phyloP scores from a whole-genome alignment of 345 rosid species.

The Abelmoschus esculentus region DNA sequence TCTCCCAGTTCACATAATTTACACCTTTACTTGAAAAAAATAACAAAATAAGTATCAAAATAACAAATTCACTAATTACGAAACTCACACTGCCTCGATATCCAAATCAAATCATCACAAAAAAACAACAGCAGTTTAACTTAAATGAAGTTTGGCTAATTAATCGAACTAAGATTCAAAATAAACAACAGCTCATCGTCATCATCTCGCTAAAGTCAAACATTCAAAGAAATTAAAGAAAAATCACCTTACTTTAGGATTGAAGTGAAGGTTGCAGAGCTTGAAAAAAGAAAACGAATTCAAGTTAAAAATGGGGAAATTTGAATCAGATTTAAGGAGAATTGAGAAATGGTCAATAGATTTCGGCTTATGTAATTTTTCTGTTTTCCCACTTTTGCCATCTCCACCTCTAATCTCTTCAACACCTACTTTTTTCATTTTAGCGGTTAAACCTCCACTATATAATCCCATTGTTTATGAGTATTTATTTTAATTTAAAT shows the following conservation, averaged over 20 bases:
- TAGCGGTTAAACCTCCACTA: not conserved
- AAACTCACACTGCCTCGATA: not conserved
- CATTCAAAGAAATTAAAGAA: not conserved
- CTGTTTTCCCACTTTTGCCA: not conserved
- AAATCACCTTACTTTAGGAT: not conserved
- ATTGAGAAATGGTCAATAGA: not conserved
- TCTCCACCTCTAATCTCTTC: not conserved
- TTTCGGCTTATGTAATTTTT: not conserved
- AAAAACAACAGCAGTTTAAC: not conserved
- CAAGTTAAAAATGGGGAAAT: not conserved
- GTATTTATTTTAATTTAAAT: no score
- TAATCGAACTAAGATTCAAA: not conserved
- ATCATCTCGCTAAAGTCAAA: not conserved
- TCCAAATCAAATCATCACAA: not conserved
- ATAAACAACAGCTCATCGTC: not conserved
- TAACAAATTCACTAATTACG: not conserved
- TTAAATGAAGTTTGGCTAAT: not conserved
- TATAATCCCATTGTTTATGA: no score
- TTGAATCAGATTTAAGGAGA: not conserved
- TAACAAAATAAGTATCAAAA: not conserved
- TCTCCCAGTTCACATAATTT: slow-evolving; percentile 20
- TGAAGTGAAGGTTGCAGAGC: not conserved
- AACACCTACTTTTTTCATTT: not conserved
- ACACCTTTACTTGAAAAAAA: not conserved
- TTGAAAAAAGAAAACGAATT: not conserved